Percentiles rank a stretch among this genome's conserved stretches.
Conservation (phyloP, 805 yeast genomes). For the Lipomyces yamadae region DNA sequence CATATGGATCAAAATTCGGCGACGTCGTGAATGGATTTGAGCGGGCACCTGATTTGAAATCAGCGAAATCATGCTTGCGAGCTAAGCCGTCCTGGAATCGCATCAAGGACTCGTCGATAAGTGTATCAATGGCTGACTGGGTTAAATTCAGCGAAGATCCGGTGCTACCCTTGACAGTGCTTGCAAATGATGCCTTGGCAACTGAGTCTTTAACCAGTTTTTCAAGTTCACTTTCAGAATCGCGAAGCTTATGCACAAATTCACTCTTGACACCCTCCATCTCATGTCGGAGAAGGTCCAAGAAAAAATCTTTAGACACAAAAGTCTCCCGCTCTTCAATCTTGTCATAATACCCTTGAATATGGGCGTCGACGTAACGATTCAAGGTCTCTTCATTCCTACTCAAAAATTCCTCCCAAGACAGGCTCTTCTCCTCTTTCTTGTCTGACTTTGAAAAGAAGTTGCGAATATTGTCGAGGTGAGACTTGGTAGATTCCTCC, state of each 20-base stretch:
- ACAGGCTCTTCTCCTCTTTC: not conserved
- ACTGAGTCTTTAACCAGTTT: conserved; percentile 7
- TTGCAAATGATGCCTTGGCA: conserved; percentile 5
- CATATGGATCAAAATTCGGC: conserved; percentile 33
- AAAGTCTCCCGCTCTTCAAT: conserved; percentile 23
- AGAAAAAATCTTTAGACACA: conserved; percentile 26
- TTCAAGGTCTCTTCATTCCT: conserved; percentile 22
- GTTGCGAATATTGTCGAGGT: conserved; percentile 1
- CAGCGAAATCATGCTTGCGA: conserved; percentile 33
- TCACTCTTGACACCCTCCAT: conserved; percentile 19
- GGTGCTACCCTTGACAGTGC: not conserved
- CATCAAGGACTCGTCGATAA: conserved; percentile 31
- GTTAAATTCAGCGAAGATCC: conserved; percentile 20
- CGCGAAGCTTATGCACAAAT: conserved; percentile 13
- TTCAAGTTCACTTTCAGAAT: conserved; percentile 19
- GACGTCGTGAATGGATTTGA: conserved; percentile 40
- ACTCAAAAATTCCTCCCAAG: conserved; percentile 33
- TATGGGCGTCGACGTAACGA: conserved; percentile 20
- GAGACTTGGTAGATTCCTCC: not conserved
- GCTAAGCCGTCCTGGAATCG: conserved; percentile 23
- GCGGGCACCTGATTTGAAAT: conserved; percentile 39
- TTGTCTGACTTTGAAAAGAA: not conserved
- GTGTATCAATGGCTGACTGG: conserved; percentile 33
- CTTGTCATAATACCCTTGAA: conserved; percentile 17
- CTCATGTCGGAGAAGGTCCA: conserved; percentile 30